A percentile compares a stretch with the other conserved stretches of the same genome.
Evolutionary conservation across 768 basidiomycete species (phyloP).

Genomic region (Collybiopsis confluens): DNA sequence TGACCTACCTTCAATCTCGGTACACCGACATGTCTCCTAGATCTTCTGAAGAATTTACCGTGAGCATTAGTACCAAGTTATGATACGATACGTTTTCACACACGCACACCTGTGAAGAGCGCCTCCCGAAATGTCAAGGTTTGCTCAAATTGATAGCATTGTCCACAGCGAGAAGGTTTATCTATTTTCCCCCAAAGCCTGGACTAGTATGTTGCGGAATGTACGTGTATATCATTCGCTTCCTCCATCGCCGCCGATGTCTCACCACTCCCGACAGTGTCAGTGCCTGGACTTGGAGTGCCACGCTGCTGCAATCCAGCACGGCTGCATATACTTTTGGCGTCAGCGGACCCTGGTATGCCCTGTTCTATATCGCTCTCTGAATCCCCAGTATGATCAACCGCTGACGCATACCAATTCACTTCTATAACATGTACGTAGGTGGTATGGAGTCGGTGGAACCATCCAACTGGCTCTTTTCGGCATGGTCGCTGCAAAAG

Average conservation of each 20-base stretch:
- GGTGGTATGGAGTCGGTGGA: constrained; percentile 49
- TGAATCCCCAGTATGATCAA: background rate
- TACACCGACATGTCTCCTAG: constrained; percentile 42
- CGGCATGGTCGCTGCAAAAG: constrained; percentile 48
- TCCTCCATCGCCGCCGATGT: background rate
- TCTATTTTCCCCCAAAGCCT: constrained; percentile 24
- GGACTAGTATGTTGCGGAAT: constrained; percentile 49
- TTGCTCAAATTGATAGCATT: background rate
- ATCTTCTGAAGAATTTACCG: constrained; percentile 47
- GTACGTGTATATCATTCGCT: constrained; percentile 22
- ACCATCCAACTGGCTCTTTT: constrained; percentile 53
- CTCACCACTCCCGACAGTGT: constrained; percentile 24
- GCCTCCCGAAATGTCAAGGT: constrained; percentile 45
- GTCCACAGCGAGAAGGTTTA: background rate
- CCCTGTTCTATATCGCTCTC: background rate
- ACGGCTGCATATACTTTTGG: constrained; percentile 50
- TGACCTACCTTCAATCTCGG: constrained; percentile 41
- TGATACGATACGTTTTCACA: no score
- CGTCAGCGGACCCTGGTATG: constrained; percentile 45
- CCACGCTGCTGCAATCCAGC: constrained; percentile 50
- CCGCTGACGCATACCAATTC: background rate
- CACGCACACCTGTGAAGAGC: no score
- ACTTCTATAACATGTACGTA: no score
- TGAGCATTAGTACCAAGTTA: no score
- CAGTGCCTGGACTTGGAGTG: constrained; percentile 56